Conservation (phyloP, 305 asterid species). For the Plantago coronopus region DNA sequence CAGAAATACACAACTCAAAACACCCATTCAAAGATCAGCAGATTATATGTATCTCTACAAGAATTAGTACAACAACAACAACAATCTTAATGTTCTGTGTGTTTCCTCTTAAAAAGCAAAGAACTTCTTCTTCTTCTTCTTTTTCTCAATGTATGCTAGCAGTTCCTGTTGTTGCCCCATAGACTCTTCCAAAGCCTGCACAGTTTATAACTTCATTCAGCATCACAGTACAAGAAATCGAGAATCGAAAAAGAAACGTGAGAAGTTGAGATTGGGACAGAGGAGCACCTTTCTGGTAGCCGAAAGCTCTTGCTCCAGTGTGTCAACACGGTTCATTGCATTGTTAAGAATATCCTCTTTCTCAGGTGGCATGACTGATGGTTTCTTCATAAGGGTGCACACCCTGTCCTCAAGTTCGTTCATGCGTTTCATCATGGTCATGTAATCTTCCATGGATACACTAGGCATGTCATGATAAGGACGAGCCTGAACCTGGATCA, state of each 20-base stretch:
- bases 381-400: conserved; percentile 42
- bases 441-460: conserved; percentile 55
- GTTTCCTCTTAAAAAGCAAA: conserved; percentile 49
- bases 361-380: conserved; percentile 55
- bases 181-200: conserved; percentile 61
- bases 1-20: conserved; percentile 2
- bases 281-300: conserved; percentile 54
- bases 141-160: conserved; percentile 61
- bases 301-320: conserved; percentile 60
- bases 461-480: conserved; percentile 23
- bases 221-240: too few species aligned
- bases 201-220: too few species aligned
- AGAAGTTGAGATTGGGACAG: too few species aligned
- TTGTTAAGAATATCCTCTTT: conserved; percentile 63
- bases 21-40: conserved; percentile 20
- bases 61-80: conserved; percentile 14
- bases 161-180: conserved; percentile 62
- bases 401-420: conserved; percentile 74
- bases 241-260: too few species aligned
- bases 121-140: conserved; percentile 69
- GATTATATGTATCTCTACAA: conserved; percentile 25
- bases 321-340: conserved; percentile 56
- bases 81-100: conserved; percentile 8
- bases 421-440: conserved; percentile 65
- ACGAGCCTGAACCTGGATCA: conserved; percentile 31